Evolutionary conservation across 345 rosid species (phyloP), one percentile per base, ranked within the genome.

Genomic region (Diplotaxis tenuifolia): DNA sequence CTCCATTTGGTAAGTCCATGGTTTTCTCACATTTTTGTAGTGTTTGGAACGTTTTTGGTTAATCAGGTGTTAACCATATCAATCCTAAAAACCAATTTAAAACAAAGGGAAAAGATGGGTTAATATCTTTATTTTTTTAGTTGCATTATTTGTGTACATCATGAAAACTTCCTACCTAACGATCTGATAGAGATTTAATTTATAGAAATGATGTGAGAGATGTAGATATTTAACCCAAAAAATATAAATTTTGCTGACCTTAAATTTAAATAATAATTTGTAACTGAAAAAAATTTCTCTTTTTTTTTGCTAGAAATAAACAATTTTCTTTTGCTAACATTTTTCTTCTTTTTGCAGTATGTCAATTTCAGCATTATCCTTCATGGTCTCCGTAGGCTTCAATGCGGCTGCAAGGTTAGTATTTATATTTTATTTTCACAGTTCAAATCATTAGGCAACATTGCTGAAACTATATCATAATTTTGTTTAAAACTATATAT

Each of bases 351-450:
- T 52, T 19, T n/a, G 81, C 85, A 89, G 96, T 72, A 79, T 83
- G 89, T 69, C 86, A 0, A 67, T 89, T 74, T 49, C 59, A 8
- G 91, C 90, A n/a, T 32, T 85, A 63, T n/a, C 85, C 42, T 87
- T 88, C 71, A 93, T 87, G 93, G 87, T 93, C 14, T 85, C 98
- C 0, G 86, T 87, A 10, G 98, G 98, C 14, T 93, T 93, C 81
- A 93, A 90, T 62, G 96, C 98, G 2, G 96, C 96, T 55, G 95
- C 86, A 59, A 93, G 98, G 96, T 90, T 80, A 31, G 77, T 38
- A 27, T 32, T 21, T 12, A 9, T 4, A 3, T 38, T 40, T 16
- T n/a, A 12, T 4, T 11, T 22, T 22, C 7, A 0, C 22, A 45
- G 8, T 18, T 16, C 42, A 2, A 29, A 56, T 31, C 16, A 50